Conservation (phyloP, 2,329 filamentous ascomycete genomes). For the Penicillium freii region DNA sequence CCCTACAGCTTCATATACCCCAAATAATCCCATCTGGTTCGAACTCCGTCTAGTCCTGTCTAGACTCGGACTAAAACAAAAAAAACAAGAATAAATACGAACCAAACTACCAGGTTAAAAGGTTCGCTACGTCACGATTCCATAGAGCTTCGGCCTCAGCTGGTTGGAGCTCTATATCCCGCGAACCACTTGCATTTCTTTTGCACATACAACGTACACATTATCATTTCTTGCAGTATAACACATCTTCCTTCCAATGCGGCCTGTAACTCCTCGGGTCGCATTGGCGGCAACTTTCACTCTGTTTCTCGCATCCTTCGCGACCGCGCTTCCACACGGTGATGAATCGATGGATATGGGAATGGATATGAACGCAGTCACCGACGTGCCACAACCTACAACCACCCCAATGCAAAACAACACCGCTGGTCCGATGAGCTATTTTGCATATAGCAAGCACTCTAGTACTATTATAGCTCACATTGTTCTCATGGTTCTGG, state of each 20-base stretch:
- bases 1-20: constrained; percentile 15
- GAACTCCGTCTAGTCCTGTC: not conserved
- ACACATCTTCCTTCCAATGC: constrained; percentile 21
- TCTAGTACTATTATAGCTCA: constrained; percentile 62
- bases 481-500: constrained; percentile 66
- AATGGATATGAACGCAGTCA: constrained; percentile 21
- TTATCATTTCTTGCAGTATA: not conserved
- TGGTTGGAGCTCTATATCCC: constrained; percentile 16
- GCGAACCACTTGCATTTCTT: not conserved
- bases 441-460: constrained; percentile 44
- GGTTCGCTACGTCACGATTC: constrained; percentile 26
- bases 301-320: constrained; percentile 28
- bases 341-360: constrained; percentile 32
- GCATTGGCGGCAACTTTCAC: constrained; percentile 26
- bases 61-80: not conserved
- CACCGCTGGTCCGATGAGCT: constrained; percentile 41
- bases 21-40: not conserved
- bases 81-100: not conserved
- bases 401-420: constrained; percentile 14
- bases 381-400: constrained; percentile 15
- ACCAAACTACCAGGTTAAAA: constrained; percentile 7
- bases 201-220: constrained; percentile 7
- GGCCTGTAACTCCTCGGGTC: constrained; percentile 24
- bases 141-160: constrained; percentile 18
- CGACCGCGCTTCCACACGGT: constrained; percentile 35